Base-by-base conservation (phyloP, 2,329 filamentous ascomycete genomes). In the Aspergillus ruber region DNA sequence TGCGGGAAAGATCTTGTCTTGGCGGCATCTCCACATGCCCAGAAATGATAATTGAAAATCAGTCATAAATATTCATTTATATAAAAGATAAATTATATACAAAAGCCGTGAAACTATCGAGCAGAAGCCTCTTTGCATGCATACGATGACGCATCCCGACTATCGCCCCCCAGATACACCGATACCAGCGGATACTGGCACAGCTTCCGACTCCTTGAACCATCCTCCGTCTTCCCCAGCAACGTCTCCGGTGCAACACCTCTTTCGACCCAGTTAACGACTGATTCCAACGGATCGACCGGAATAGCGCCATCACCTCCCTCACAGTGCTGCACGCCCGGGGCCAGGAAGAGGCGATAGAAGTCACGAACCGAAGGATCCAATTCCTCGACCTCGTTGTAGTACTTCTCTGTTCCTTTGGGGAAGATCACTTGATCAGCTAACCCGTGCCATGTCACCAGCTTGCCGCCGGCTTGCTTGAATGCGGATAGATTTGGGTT, bases 401-500 rank as follows among this genome's bases (percentile, higher is more conserved):
- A 72, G 52, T 74, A 74, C 20, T 66, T 45, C 3, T 52, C 50
- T 1, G 65, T 69, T 2, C 69, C 67, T 7, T 63, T 59, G 1
- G 65, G 57, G 18, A 58, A 56, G 47, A 74, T 72, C n/a, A 71
- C 49, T 17, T 64, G 49, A 49, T 73, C 70, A 2, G 60, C 62
- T 6, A 69, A 50, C 1, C 72, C 73, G 44, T 74, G 71, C 64
- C 66, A 74, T 1, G 63, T 67, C 13, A 75, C 61, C 55, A 75
- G 63, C 50, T 74, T 75, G 1, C 64, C 69, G 0, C 69, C 70
- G 1, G 53, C 47, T 1, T 54, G 43, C 23, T 60, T 60, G 55
- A 74, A 75, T 0, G 43, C 54, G 0, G 60, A 58, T 0, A 75
- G 58, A 49, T 74, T 64, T 1, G 70, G 63, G 39, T 70, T 58